Percentiles rank a stretch among this genome's conserved stretches.
These are phyloP conservation scores for Euphrasia arctica DNA, from an alignment of 305 asterid genomes.

Conservation along the genomic window DNA sequence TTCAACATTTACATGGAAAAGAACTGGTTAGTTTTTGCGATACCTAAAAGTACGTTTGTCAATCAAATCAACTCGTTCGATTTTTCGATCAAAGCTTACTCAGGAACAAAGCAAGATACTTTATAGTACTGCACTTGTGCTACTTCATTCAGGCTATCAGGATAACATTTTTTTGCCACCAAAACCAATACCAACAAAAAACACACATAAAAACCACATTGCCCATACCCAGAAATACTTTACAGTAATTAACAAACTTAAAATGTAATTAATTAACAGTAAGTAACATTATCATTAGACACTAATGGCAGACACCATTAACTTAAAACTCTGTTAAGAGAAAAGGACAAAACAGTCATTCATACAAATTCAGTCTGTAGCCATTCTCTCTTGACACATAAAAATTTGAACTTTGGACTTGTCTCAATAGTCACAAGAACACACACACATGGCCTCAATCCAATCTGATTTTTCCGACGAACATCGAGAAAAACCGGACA, in stretches of 20 bases:
- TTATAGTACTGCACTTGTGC: background rate
- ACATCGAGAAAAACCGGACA: constrained; percentile 38
- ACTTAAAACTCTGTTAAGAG: too few relatives aligned
- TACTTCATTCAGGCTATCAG: constrained; percentile 4
- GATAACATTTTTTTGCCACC: constrained; percentile 15
- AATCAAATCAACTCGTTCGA: too few relatives aligned
- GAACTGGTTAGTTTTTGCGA: too few relatives aligned
- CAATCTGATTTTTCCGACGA: constrained; percentile 32
- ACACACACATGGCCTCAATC: constrained; percentile 36
- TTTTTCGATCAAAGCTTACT: too few relatives aligned
- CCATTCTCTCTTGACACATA: background rate
- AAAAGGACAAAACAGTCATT: too few relatives aligned
- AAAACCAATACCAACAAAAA: constrained; percentile 23
- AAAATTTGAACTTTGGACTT: background rate
- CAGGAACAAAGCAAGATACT: background rate
- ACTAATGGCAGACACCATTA: constrained; percentile 16
- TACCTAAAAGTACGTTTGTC: too few relatives aligned
- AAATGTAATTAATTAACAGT: constrained; percentile 6
- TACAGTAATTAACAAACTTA: constrained; percentile 24
- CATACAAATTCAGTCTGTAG: background rate
- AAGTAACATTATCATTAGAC: constrained; percentile 11
- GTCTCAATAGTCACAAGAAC: constrained; percentile 22
- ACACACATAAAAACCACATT: constrained; percentile 16
- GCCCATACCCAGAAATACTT: constrained; percentile 28
- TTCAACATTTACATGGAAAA: too few relatives aligned